Evolutionary conservation across 2,329 filamentous ascomycete species (phyloP).

Genomic region (Diaporthe sp.): DNA sequence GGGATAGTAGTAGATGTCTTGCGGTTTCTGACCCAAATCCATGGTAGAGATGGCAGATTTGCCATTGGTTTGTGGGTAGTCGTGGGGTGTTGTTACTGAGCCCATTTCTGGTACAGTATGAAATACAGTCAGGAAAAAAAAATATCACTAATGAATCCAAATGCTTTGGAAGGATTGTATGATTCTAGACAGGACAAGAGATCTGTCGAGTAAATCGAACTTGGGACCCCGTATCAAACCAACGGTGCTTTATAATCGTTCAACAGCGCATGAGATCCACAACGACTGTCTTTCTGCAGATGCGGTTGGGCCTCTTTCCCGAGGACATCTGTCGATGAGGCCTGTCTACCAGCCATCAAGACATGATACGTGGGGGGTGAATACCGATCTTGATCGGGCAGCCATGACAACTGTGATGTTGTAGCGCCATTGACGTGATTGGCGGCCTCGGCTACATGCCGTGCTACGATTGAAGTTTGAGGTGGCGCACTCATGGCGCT

Average conservation of each 20-base stretch:
- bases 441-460: background rate
- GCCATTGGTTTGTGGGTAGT: background rate
- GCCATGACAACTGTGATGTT: background rate
- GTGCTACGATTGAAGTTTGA: background rate
- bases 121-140: too few relatives aligned
- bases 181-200: too few relatives aligned
- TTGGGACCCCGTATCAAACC: too few relatives aligned
- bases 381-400: too few relatives aligned
- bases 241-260: too few relatives aligned
- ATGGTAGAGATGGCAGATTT: too few relatives aligned
- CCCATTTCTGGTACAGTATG: background rate
- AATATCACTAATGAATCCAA: background rate
- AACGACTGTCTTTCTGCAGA: too few relatives aligned
- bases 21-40: background rate
- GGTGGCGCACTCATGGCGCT: background rate
- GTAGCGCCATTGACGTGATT: background rate
- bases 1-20: slow-evolving; percentile 37
- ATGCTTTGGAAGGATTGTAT: too few relatives aligned
- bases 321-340: background rate
- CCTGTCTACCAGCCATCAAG: background rate
- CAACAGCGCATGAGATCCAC: too few relatives aligned
- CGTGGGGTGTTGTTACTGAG: background rate
- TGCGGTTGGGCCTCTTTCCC: background rate
- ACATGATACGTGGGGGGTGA: background rate
- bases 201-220: too few relatives aligned